A percentile compares a stretch with the other conserved stretches of the same genome.
These are phyloP conservation scores for Zhuliangozyma blackwelliae DNA, from an alignment of 1,139 yeast genomes.

Conservation along the genomic window DNA sequence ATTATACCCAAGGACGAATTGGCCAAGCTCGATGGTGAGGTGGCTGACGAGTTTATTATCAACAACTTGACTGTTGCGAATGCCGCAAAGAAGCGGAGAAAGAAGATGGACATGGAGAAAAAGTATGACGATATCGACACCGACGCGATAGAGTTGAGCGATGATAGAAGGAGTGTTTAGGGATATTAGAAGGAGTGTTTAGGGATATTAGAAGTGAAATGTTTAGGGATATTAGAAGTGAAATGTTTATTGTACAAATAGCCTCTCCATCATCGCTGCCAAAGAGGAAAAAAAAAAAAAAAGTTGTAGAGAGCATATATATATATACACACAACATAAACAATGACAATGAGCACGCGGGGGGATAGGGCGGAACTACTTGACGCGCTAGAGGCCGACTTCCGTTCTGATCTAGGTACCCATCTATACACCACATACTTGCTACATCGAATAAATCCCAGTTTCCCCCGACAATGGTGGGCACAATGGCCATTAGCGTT, in stretches of 20 bases:
- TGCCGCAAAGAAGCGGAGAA: conserved; percentile 9
- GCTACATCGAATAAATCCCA: conserved; percentile 33
- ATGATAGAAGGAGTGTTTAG: neutral
- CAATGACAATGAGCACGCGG: conserved; percentile 9
- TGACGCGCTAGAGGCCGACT: conserved; percentile 37
- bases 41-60: conserved; percentile 55
- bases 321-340: too few relatives aligned
- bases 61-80: conserved; percentile 28
- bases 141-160: neutral
- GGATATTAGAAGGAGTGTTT: neutral
- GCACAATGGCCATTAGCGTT: conserved; percentile 44
- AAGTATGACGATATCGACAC: conserved; percentile 4
- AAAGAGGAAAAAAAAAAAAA: too few relatives aligned
- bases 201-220: too few relatives aligned
- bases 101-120: conserved; percentile 3
- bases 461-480: conserved; percentile 37
- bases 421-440: conserved; percentile 50
- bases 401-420: conserved; percentile 43
- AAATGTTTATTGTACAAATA: too few relatives aligned
- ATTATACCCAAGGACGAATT: conserved; percentile 63
- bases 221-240: too few relatives aligned
- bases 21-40: conserved; percentile 62
- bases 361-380: conserved; percentile 27
- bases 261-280: too few relatives aligned
- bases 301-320: too few relatives aligned